Base-by-base conservation (phyloP, 2,329 filamentous ascomycete species). In the Aspergillus felis region DNA sequence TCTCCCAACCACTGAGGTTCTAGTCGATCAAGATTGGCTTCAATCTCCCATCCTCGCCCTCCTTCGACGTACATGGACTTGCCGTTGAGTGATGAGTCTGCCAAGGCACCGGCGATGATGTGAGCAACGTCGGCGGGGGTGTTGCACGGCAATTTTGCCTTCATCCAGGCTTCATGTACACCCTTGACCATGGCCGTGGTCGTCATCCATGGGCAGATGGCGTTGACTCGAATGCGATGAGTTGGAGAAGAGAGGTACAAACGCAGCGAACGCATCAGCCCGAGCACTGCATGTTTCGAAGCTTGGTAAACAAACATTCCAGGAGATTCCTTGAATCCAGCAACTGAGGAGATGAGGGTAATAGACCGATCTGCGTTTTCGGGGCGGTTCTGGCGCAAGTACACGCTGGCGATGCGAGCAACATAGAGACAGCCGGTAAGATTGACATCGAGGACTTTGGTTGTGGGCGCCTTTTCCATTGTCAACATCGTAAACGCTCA, bases 281-380 rank as follows among this genome's bases (percentile, higher is more conserved):
- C 81, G 28, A 80, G 70, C 0, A 83, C 74, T n/a, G 78, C 80
- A 59, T 82, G 80, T 61, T 83, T 82, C 5, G 75, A 71, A 0
- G 79, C 70, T 3, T 76, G 74, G 60, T 83, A 82, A 25, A 80
- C 70, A 51, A 77, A 76, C 1, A 82, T 65, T 0, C 78, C 78
- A 0, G 80, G 78, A 4, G 76, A 74, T 41, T 81, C 78, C 17
- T 77, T 78, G 61, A 82, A 81, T 2, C 79, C 80, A 0, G 79
- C 78, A 1, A 78, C 73, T 6, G 76, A 81, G 47, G 76, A 76
- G 35, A 80, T 71, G 9, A 81, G 70, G 0, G 74, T 73, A 51
- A 80, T 68, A 9, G 75, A 79, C 27, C 76, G 75, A 57, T 79
- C 76, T 7, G 67, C 64, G 1, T 61, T 59, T 0, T 63, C 57